Evolutionary conservation across 768 basidiomycete genomes (phyloP), one percentile per base, ranked within the genome.

Genomic region (Agrocybe praecox): DNA sequence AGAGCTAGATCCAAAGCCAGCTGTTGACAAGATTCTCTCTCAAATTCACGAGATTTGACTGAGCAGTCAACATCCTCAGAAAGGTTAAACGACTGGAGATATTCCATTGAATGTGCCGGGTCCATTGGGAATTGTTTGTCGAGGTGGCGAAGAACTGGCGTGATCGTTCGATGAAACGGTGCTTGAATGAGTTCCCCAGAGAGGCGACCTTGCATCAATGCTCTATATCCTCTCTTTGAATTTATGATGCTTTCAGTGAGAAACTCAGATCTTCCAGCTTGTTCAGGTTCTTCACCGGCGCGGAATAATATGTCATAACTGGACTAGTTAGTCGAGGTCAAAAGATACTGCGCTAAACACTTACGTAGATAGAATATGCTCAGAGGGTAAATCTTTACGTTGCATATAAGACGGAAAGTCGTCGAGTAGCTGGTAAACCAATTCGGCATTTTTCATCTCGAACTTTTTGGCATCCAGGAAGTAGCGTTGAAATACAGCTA

Each of bases 271-370:
- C 83, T 73, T 0, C 77, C 75, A 4, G 72, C 55, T 22, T 72
- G 57, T 12, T 52, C 40, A 1, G 83, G 81, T 58, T 83, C 81
- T 11, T 78, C 74, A 10, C 82, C 82, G 18, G 82, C 72, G 29
- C 80, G 76, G 60, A 86, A 82, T 2, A 82, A 75, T 22, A 89
- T 67, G 64, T 94, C 91, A 57, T 80, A 84, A 14, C 91, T 92
- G 56, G 22, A 49, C 52, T 14, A 42, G 53, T 44, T 40, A 19
- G 56, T 33, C 46, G 29, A 50, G 4, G 22, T 53, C 17, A 56
- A n/a, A 48, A 52, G 26, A 3, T 9, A 24, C 45, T n/a, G 21
- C 23, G 5, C n/a, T 36, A 23, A 17, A 40, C 40, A 49, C 74
- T 61, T 61, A 92, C 91, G 76, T 79, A 23, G 88, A 92, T 22